Percentiles rank a stretch among this genome's conserved stretches.
Evolutionary conservation across 805 yeast genomes (phyloP).

Genomic region (Komagataella ulmi): DNA sequence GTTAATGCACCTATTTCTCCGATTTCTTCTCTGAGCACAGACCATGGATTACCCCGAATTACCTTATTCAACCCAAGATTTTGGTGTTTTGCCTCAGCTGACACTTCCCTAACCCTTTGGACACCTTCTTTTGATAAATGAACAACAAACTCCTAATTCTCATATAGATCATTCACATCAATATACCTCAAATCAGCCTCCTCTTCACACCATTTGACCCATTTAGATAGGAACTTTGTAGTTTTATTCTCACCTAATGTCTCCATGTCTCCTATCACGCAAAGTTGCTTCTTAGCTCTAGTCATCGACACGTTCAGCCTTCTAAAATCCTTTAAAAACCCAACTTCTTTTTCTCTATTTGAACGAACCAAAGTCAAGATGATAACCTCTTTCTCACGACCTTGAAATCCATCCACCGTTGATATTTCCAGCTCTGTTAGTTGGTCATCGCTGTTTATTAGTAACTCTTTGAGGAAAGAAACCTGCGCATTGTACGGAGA

Average conservation of each 20-base stretch:
- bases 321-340: constrained; percentile 68
- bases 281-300: constrained; percentile 72
- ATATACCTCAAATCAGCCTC: constrained; percentile 59
- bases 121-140: background rate
- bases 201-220: constrained; percentile 64
- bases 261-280: constrained; percentile 80
- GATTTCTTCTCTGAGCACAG: constrained; percentile 6
- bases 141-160: background rate
- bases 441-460: constrained; percentile 18
- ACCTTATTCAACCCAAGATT: constrained; percentile 49
- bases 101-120: constrained; percentile 14
- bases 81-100: constrained; percentile 53
- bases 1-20: constrained; percentile 5
- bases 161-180: constrained; percentile 25
- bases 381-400: constrained; percentile 85
- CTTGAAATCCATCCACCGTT: constrained; percentile 95
- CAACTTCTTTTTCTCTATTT: constrained; percentile 57
- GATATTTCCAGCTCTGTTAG: constrained; percentile 50
- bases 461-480: constrained; percentile 32
- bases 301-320: constrained; percentile 91
- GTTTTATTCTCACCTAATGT: constrained; percentile 26
- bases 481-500: constrained; percentile 91
- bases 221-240: constrained; percentile 38
- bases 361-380: constrained; percentile 73
- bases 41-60: constrained; percentile 29